Conservation (phyloP, 306 rosid genomes). For the Malus sieversii region DNA sequence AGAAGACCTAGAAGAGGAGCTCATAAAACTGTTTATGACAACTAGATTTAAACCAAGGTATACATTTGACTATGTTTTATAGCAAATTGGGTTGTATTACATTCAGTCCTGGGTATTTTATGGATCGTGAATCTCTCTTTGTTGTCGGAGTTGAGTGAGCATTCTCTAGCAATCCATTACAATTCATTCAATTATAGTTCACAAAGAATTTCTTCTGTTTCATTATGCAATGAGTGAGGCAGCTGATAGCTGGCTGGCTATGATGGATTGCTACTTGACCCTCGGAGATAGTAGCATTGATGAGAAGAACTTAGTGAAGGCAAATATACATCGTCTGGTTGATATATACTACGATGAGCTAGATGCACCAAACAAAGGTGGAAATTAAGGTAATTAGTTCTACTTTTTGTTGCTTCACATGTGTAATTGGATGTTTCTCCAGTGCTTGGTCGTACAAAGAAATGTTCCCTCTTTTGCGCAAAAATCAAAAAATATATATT, state of each 20-base stretch:
- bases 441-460: no score
- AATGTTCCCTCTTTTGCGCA: no score
- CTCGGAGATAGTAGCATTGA: constrained; percentile 20
- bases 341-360: constrained; percentile 60
- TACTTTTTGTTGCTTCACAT: not conserved
- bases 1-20: constrained; percentile 46
- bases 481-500: no score
- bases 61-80: not conserved
- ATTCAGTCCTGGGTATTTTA: not conserved
- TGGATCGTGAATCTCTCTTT: not conserved
- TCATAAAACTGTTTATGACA: constrained; percentile 41
- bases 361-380: constrained; percentile 73
- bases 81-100: not conserved
- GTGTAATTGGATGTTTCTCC: no score
- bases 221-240: constrained; percentile 46
- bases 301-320: constrained; percentile 29
- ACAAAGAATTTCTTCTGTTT: constrained; percentile 27
- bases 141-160: not conserved
- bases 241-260: constrained; percentile 59
- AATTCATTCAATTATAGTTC: not conserved
- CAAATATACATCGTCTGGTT: constrained; percentile 31
- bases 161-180: not conserved
- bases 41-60: constrained; percentile 73
- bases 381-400: constrained; percentile 45
- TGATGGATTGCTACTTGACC: constrained; percentile 52